Evolutionary conservation across 2,329 filamentous ascomycete species (phyloP).

Genomic region (Sphaerulina vaccinii): DNA sequence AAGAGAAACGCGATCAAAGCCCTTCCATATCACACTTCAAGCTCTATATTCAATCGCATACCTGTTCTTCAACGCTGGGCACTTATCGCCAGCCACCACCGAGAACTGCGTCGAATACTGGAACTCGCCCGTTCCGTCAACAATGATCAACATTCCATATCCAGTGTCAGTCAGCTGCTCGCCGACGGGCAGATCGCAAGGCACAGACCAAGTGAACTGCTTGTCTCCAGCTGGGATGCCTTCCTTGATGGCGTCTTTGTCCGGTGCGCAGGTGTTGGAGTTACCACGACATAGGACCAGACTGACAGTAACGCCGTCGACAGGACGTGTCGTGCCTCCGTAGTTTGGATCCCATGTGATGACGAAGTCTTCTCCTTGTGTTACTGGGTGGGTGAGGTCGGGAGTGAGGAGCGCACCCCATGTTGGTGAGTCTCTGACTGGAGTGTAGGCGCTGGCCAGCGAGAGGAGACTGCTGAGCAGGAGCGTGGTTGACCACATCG

Average conservation of each 20-base stretch:
- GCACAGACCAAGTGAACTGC: slow-evolving; percentile 14
- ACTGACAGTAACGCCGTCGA: slow-evolving; percentile 8
- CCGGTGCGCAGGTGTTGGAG: slow-evolving; percentile 11
- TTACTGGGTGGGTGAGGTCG: slow-evolving; percentile 13
- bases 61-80: neutral
- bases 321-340: neutral
- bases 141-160: slow-evolving; percentile 22
- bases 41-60: neutral
- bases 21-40: too few relatives aligned
- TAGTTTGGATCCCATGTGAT: slow-evolving; percentile 17
- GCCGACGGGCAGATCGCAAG: slow-evolving; percentile 14
- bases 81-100: slow-evolving; percentile 1
- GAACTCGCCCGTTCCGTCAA: slow-evolving; percentile 18
- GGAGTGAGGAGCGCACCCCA: slow-evolving; percentile 15
- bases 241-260: slow-evolving; percentile 9
- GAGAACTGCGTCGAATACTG: slow-evolving; percentile 23
- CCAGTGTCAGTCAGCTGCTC: slow-evolving; percentile 11
- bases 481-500: slow-evolving; percentile 8
- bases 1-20: too few relatives aligned
- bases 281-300: slow-evolving; percentile 20
- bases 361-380: slow-evolving; percentile 10
- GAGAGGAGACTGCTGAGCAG: slow-evolving; percentile 1
- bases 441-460: slow-evolving; percentile 13
- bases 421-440: slow-evolving; percentile 8
- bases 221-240: slow-evolving; percentile 1